phyloP scores from a whole-genome alignment of 2,329 filamentous ascomycete genomes.

The Claviceps arundinis region DNA sequence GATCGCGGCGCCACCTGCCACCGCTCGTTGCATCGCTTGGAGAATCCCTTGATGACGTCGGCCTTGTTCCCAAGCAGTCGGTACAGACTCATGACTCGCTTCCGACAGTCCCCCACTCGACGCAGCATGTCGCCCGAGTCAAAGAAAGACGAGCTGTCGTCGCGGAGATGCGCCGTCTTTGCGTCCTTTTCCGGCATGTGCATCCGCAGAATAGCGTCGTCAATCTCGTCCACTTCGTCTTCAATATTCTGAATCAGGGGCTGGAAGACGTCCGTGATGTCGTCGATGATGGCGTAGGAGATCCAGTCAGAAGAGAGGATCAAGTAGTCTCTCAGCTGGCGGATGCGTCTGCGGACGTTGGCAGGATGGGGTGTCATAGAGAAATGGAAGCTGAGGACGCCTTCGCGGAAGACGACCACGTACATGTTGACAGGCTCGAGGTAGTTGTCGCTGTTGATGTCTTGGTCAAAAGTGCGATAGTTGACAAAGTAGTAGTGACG shows the following conservation, averaged over 20 bases:
- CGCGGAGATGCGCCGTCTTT: constrained; percentile 33
- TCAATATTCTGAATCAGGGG: constrained; percentile 89
- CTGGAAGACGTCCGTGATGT: constrained; percentile 93
- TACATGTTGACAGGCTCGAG: constrained; percentile 96
- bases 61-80: constrained; percentile 90
- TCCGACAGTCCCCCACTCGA: constrained; percentile 83
- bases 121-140: constrained; percentile 71
- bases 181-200: constrained; percentile 46
- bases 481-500: constrained; percentile 98
- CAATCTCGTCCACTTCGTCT: constrained; percentile 92
- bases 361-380: constrained; percentile 91
- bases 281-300: constrained; percentile 93
- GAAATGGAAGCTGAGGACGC: constrained; percentile 93
- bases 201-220: constrained; percentile 75
- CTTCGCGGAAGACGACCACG: constrained; percentile 89
- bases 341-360: constrained; percentile 85
- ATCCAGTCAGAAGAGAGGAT: constrained; percentile 95
- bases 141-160: constrained; percentile 28
- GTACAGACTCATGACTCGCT: constrained; percentile 95
- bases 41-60: constrained; percentile 97
- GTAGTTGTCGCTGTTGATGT: constrained; percentile 76
- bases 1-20: constrained; percentile 92
- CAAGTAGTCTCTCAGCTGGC: constrained; percentile 86
- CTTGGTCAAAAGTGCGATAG: constrained; percentile 95
- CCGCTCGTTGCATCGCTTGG: constrained; percentile 93